These are phyloP conservation scores for Russula abietina DNA, from an alignment of 768 basidiomycete genomes.

Conservation along the genomic window DNA sequence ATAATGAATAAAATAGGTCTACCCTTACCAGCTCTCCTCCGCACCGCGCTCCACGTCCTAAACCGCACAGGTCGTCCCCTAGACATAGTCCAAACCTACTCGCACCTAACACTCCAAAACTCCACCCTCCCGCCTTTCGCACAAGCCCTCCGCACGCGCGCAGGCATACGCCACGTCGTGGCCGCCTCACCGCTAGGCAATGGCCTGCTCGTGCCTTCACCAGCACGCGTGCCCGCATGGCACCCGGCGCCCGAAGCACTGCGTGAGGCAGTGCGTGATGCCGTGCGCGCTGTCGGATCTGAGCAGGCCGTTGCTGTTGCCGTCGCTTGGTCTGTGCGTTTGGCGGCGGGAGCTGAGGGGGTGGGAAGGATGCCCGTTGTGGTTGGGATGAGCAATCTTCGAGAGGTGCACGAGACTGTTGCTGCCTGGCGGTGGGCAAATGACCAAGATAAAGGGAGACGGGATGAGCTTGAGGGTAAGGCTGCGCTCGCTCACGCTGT, in stretches of 20 bases:
- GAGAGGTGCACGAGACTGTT: conserved; percentile 71
- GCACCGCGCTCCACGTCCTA: conserved; percentile 68
- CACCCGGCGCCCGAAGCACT: conserved; percentile 64
- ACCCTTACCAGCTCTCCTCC: conserved; percentile 76
- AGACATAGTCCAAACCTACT: conserved; percentile 76
- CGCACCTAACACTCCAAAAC: conserved; percentile 74
- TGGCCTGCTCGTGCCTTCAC: conserved; percentile 55
- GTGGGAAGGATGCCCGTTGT: conserved; percentile 50
- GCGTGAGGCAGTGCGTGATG: conserved; percentile 38
- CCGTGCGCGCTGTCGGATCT: conserved; percentile 32
- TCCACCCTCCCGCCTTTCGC: conserved; percentile 51
- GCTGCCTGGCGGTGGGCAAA: conserved; percentile 58
- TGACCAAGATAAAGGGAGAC: conserved; percentile 32
- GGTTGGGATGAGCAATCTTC: conserved; percentile 60
- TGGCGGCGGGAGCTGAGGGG: conserved; percentile 2
- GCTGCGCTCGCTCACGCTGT: conserved; percentile 40
- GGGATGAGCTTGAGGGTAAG: conserved; percentile 36
- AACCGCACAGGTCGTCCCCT: conserved; percentile 44
- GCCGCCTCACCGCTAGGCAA: conserved; percentile 82
- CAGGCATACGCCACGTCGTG: conserved; percentile 60
- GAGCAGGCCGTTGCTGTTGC: conserved; percentile 59
- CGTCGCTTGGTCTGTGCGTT: conserved; percentile 60
- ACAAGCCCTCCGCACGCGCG: conserved; percentile 52
- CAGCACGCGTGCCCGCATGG: conserved; percentile 52
- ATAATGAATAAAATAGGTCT: conserved; percentile 50